Evolutionary conservation across 306 rosid genomes (phyloP), one percentile per base, ranked within the genome.

Genomic region (Vicia faba): DNA sequence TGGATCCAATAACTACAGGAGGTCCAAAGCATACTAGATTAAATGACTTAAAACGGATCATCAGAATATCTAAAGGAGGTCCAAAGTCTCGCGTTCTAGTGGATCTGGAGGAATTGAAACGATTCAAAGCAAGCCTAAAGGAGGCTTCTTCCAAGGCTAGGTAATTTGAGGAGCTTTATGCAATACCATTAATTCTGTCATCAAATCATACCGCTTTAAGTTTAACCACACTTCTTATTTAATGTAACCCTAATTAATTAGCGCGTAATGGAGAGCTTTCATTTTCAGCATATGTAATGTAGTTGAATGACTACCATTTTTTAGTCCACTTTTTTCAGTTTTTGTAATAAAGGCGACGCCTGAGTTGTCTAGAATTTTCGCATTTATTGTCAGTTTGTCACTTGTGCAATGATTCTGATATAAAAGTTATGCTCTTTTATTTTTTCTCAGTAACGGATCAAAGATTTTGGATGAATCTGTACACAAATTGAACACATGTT

Each of bases 141-240:
- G 96, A 80, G 69, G 79, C 86, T 63, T 78, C 88, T 61, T 68
- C 45, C 68, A 80, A 75, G 77, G 91, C 96, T 79, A 92, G 96
- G 96, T 92, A 86, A 77, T 77, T 76, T 70, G 18, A 50, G 66
- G 26, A 64, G 12, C 62, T 79, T 66, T 61, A 25, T 73, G 64
- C 70, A 31, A 59, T 64, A 44, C 45, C 33, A 11, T 66, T 49
- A 18, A 20, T 64, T 50, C 44, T 57, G 61, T 68, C 75, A 33
- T 74, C 72, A 69, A 65, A 48, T 71, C 70, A 16, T 50, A 63
- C 71, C 56, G 49, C 46, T 19, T 13, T 60, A 19, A 35, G n/a
- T 20, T 20, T 20, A 20, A 20, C 58, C 39, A 35, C 25, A 62
- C 63, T 53, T 43, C 39, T 51, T 20, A 58, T 69, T 67, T 26